Percentiles rank a stretch among this genome's conserved stretches.
phyloP scores from a whole-genome alignment of 805 yeast genomes.

The Yarrowia keelungensis region DNA sequence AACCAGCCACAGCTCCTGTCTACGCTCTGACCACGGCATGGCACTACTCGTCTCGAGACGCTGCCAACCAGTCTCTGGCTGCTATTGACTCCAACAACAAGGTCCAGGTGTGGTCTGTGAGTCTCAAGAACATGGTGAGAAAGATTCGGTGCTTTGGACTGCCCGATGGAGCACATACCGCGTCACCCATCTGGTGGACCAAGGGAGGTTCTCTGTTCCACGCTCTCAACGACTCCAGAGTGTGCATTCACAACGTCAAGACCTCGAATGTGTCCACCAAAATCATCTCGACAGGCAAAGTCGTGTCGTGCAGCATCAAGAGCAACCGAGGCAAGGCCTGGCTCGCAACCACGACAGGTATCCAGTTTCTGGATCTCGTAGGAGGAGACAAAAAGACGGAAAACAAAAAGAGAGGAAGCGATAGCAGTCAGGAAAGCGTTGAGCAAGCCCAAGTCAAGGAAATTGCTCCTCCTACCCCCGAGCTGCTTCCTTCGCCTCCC shows the following conservation, averaged over 20 bases:
- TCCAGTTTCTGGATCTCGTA: slow-evolving; percentile 23
- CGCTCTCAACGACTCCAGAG: slow-evolving; percentile 22
- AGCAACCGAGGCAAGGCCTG: slow-evolving; percentile 32
- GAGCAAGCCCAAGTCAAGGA: neutral
- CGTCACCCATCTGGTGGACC: slow-evolving; percentile 28
- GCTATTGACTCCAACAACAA: slow-evolving; percentile 38
- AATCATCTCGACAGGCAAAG: neutral
- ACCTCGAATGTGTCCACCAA: slow-evolving; percentile 7
- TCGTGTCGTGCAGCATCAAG: slow-evolving; percentile 18
- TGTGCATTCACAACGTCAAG: slow-evolving; percentile 31
- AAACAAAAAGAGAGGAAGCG: slow-evolving; percentile 9
- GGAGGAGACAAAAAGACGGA: slow-evolving; percentile 6
- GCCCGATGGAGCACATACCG: slow-evolving; percentile 17
- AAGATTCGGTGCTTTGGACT: slow-evolving; percentile 37
- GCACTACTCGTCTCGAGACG: slow-evolving; percentile 39
- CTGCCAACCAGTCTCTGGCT: slow-evolving; percentile 31
- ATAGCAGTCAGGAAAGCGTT: neutral
- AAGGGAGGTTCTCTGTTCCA: slow-evolving; percentile 27
- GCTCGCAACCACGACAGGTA: slow-evolving; percentile 3
- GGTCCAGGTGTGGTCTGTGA: slow-evolving; percentile 39
- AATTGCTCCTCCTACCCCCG: neutral
- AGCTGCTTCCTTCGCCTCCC: slow-evolving; percentile 15
- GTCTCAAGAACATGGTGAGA: slow-evolving; percentile 6
- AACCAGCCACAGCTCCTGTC: neutral
- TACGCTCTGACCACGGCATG: slow-evolving; percentile 30